Evolutionary conservation across 192 early-diverging fungal genomes (phyloP).

Genomic region (Linnemannia elongata): DNA sequence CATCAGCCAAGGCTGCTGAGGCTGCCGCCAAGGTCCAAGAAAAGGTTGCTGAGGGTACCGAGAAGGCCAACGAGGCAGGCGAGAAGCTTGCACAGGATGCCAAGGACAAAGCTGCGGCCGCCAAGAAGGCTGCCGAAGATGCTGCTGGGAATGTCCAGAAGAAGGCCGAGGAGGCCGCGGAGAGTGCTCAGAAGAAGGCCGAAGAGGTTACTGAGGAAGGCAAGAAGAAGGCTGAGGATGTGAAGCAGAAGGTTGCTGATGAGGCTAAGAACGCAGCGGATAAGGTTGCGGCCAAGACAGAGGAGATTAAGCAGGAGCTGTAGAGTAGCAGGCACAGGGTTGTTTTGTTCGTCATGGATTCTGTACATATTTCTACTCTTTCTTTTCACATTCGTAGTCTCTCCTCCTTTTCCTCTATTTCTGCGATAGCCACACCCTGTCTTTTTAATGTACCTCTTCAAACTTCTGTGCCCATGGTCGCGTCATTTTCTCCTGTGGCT

Average conservation of each 20-base stretch:
- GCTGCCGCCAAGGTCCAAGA: conserved; percentile 29
- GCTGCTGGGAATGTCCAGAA: neutral
- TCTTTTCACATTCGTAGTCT: no score
- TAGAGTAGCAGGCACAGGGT: neutral
- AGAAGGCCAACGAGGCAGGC: conserved; percentile 21
- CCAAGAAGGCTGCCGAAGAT: conserved; percentile 19
- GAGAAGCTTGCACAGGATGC: conserved; percentile 24
- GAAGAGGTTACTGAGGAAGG: no score
- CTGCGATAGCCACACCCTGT: no score
- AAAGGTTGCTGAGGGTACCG: conserved; percentile 21
- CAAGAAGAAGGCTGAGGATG: neutral
- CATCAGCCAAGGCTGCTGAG: neutral
- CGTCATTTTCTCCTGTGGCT: no score
- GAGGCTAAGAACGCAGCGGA: conserved; percentile 7
- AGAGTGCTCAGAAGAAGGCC: neutral
- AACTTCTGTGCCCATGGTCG: no score
- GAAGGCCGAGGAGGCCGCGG: neutral
- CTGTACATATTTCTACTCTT: neutral
- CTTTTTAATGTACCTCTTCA: no score
- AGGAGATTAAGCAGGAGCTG: conserved; percentile 31
- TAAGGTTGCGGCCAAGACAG: conserved; percentile 23
- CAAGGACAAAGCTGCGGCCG: neutral
- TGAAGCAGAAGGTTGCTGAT: conserved; percentile 23
- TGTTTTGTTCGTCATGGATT: neutral
- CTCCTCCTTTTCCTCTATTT: no score